Base-by-base conservation (phyloP, 2,329 filamentous ascomycete species). In the Tothia fuscella region DNA sequence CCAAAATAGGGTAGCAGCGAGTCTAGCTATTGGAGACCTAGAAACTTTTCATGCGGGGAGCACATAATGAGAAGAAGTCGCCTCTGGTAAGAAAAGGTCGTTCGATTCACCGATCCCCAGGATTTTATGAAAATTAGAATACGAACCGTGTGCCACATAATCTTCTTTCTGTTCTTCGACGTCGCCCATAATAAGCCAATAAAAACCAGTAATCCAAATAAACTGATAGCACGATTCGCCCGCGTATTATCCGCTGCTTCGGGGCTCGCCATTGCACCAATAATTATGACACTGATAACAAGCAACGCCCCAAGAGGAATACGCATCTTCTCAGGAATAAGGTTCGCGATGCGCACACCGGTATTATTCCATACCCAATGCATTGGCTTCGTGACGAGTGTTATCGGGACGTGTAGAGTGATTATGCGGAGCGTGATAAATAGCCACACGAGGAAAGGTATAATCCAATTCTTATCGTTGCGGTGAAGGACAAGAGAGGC, bases 371-470 rank as follows among this genome's bases (percentile, higher is more conserved):
- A 93, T 19, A 76, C 56, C 48, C 67, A 76, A 51, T 74, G 72
- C 61, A 84, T 74, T 2, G 82, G 80, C 46, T 65, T 71, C 46
- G 76, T 78, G 49, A 87, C 61, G 49, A 81, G 65, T 30, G 72
- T 71, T 50, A 79, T 74, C 1, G 83, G 78, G 3, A 89, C 63
- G 55, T 85, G 78, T 61, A 83, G 75, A 56, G 80, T 82, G 55
- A 93, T 49, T 37, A 93, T 58, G 25, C 87, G 80, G 38, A 91
- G 65, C 9, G 74, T 76, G 51, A 93, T 78, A 49, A 67, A 71
- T 34, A 93, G 73, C 68, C 80, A 93, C 35, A 94, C 56, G 38
- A 93, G 68, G 62, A 93, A 91, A 0, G 87, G 86, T 38, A 88
- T 74, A 43, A 93, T 62, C 86, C 86, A 93, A 54, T 84, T 85